Conservation (phyloP, 2,329 filamentous ascomycete genomes). For the Dactylellina cionopaga region DNA sequence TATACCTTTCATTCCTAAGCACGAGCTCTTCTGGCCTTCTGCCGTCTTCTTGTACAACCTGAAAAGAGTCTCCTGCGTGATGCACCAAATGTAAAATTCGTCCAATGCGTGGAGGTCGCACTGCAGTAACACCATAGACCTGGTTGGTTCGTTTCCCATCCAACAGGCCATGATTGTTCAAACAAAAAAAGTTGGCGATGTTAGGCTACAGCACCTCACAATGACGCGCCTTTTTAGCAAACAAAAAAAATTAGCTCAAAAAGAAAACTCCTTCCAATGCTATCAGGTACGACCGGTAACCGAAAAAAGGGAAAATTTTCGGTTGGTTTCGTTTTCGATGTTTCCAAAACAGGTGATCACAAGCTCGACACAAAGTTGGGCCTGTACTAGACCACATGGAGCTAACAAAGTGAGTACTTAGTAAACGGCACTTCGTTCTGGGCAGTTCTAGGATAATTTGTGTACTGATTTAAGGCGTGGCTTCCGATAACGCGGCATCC, state of each 20-base stretch:
- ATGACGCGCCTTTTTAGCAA: neutral
- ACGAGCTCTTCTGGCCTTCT: neutral
- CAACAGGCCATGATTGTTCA: constrained; percentile 1
- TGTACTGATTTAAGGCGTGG: neutral
- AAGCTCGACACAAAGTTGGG: neutral
- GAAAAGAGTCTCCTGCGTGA: neutral
- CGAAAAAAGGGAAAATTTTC: neutral
- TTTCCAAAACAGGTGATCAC: neutral
- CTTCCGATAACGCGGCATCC: constrained; percentile 13
- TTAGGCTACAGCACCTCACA: neutral
- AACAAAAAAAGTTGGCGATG: neutral
- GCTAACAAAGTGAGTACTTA: neutral
- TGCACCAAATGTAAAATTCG: too few relatives aligned
- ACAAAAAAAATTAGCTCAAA: neutral
- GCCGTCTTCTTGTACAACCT: constrained; percentile 24
- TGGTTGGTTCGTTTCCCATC: constrained; percentile 11
- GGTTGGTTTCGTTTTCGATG: neutral
- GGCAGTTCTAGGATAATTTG: neutral
- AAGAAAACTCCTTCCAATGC: neutral
- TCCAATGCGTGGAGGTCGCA: too few relatives aligned
- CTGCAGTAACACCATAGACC: neutral
- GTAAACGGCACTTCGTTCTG: neutral
- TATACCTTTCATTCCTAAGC: neutral
- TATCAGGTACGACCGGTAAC: neutral
- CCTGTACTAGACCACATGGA: neutral